phyloP scores from a whole-genome alignment of 2,329 filamentous ascomycete genomes.

The Sarocladium oryzae region DNA sequence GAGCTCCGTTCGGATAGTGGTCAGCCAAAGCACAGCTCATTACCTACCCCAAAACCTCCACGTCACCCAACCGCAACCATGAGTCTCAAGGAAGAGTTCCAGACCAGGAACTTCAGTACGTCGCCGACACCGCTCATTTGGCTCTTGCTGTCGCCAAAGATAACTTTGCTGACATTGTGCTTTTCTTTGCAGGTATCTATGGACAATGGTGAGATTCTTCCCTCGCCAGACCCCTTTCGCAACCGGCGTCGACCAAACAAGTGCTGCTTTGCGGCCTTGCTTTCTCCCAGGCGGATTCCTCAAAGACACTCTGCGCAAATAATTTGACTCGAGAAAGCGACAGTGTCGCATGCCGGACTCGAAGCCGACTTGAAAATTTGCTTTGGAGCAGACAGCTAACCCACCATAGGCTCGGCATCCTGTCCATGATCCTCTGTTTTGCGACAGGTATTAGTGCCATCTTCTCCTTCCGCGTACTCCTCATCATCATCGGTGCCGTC shows the following conservation, averaged over 20 bases:
- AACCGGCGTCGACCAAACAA: background rate
- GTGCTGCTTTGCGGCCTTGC: background rate
- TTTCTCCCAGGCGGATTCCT: background rate
- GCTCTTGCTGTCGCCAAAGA: background rate
- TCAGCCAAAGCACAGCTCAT: background rate
- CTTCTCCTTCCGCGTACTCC: slow-evolving; percentile 44
- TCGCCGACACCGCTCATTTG: slow-evolving; percentile 15
- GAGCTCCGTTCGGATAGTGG: too few relatives aligned
- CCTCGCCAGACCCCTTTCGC: background rate
- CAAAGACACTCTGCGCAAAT: too few relatives aligned
- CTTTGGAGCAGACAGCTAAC: slow-evolving; percentile 14
- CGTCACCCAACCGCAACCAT: slow-evolving; percentile 39
- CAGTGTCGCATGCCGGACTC: background rate
- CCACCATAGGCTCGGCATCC: slow-evolving; percentile 55
- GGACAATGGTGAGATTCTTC: slow-evolving; percentile 60
- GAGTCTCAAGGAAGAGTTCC: slow-evolving; percentile 67
- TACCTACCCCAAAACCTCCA: background rate
- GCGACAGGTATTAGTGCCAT: slow-evolving; percentile 63
- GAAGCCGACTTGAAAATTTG: slow-evolving; percentile 2
- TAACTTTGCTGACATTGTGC: slow-evolving; percentile 25
- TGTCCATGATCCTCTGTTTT: slow-evolving; percentile 66
- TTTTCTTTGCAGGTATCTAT: slow-evolving; percentile 55
- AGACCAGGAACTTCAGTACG: slow-evolving; percentile 69
- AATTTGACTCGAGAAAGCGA: background rate
- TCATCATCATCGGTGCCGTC: slow-evolving; percentile 46